Evolutionary conservation across 2,329 filamentous ascomycete genomes (phyloP), one percentile per base, ranked within the genome.

Genomic region (Aspergillus viridinutans): DNA sequence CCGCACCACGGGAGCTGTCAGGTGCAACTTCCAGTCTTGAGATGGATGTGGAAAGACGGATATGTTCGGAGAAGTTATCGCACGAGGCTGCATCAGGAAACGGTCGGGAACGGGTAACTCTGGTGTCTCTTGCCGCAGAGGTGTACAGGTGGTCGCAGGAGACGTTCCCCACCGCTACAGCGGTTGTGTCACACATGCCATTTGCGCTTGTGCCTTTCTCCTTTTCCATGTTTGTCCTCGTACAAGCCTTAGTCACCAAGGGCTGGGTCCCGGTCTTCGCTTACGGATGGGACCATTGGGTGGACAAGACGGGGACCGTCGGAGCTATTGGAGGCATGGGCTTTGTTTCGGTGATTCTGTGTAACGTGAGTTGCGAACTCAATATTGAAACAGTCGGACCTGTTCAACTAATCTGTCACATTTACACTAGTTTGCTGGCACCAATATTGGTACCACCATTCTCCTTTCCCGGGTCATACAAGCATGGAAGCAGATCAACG

Each of bases 391-490:
- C 50, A 25, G 12, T 52, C 29, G 45, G 12, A 12, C 8, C n/a
- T 17, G 42, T n/a, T 50, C 28, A 55, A 49, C 57, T 68, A 56
- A 69, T 50, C 35, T 56, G 12, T 21, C 47, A 35, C 9, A 23
- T 43, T 48, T 7, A 35, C 26, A 25, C 17, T 59, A 90, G 86
- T 90, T 90, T 63, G 86, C 88, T 0, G 88, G 88, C 20, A 90
- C 88, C 1, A 90, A 90, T 61, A 90, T 90, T 53, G 88, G 88
- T 35, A 89, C 88, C 0, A 87, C 88, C 0, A 90, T 91, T 65
- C 81, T 90, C 0, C 78, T 90, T 1, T 89, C 83, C 8, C 85
- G 88, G 3, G 81, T 90, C 6, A 83, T 90, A 10, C 88, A 90
- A 67, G 76, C 83, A 0, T 90, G 88, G 88, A 76, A 83, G 60